A percentile compares a stretch with the other conserved stretches of the same genome.
These are phyloP conservation scores for Nitzschia inconspicua DNA, from an alignment of 108 stramenopile genomes.

Conservation along the genomic window DNA sequence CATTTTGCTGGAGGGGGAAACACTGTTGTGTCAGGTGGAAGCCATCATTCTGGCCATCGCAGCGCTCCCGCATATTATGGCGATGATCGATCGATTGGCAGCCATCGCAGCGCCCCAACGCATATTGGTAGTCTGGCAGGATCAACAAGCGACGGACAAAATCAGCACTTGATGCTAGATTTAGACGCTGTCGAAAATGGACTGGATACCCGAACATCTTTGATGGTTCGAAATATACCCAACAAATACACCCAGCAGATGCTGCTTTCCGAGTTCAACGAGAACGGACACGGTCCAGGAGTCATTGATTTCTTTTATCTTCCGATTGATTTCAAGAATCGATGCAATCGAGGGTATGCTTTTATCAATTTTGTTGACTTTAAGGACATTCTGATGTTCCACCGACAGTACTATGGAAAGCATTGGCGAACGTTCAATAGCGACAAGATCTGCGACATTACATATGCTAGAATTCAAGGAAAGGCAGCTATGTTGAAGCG, in stretches of 20 bases:
- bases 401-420: constrained; percentile 86
- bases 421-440: constrained; percentile 96
- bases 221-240: constrained; percentile 99
- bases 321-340: constrained; percentile 99
- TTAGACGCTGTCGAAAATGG: constrained; percentile 73
- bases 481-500: constrained; percentile 96
- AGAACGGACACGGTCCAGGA: constrained; percentile 85
- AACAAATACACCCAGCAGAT: constrained; percentile 99
- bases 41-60: constrained; percentile 23
- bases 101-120: constrained; percentile 10
- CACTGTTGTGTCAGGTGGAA: constrained; percentile 4
- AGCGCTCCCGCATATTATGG: constrained; percentile 22
- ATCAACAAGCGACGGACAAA: constrained; percentile 22
- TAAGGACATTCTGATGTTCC: constrained; percentile 86
- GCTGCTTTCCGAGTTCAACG: constrained; percentile 90
- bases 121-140: constrained; percentile 11
- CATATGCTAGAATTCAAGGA: constrained; percentile 98
- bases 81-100: constrained; percentile 28
- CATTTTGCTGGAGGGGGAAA: neutral
- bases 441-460: constrained; percentile 97
- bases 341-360: constrained; percentile 98
- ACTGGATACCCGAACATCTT: constrained; percentile 89
- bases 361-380: constrained; percentile 97
- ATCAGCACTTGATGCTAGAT: constrained; percentile 45
- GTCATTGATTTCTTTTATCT: constrained; percentile 98